phyloP scores from a whole-genome alignment of 2,329 filamentous ascomycete species.

The Cladosporium sp. region DNA sequence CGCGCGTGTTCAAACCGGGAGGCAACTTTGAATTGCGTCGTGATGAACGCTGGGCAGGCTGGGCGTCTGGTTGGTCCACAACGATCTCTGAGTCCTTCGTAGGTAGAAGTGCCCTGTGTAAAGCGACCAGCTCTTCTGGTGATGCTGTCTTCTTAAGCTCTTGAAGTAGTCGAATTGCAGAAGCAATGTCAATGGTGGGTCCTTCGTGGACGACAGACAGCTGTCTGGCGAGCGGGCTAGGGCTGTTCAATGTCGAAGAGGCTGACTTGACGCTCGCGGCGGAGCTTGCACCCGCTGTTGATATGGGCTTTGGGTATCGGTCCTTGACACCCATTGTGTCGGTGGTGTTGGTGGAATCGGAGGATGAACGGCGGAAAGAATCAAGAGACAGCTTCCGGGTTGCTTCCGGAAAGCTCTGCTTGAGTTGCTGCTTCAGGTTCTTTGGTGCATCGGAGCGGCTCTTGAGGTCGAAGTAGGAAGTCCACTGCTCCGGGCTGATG shows the following conservation, averaged over 20 bases:
- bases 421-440: constrained; percentile 18
- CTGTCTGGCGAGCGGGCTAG: constrained; percentile 12
- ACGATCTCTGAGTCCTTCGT: constrained; percentile 12
- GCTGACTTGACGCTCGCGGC: constrained; percentile 16
- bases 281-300: constrained; percentile 10
- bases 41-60: constrained; percentile 1
- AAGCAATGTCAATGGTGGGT: constrained; percentile 38
- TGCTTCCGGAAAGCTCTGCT: constrained; percentile 17
- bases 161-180: constrained; percentile 42
- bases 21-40: constrained; percentile 16
- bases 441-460: constrained; percentile 14
- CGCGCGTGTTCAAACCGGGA: constrained; percentile 23
- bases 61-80: too few relatives aligned
- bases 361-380: constrained; percentile 4
- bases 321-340: constrained; percentile 16
- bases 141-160: constrained; percentile 45
- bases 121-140: constrained; percentile 44
- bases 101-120: constrained; percentile 34
- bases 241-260: constrained; percentile 17
- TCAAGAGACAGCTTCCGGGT: constrained; percentile 11
- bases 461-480: constrained; percentile 17
- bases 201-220: constrained; percentile 28
- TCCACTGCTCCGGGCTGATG: constrained; percentile 1
- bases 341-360: constrained; percentile 2
- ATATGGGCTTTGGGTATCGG: constrained; percentile 6